Base-by-base conservation (phyloP, 768 basidiomycete genomes). In the Ramaria sp. region DNA sequence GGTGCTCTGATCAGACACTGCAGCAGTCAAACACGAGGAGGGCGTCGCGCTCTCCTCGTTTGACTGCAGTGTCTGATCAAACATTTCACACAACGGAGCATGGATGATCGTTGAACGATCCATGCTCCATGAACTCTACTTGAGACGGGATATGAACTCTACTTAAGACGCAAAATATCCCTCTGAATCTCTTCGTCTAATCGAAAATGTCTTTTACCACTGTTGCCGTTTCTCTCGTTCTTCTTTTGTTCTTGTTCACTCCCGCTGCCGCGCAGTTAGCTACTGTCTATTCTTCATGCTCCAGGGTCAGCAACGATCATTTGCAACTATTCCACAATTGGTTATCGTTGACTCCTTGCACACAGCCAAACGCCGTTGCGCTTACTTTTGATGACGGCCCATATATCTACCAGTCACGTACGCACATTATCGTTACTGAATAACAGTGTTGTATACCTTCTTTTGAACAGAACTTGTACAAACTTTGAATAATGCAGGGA, bases 341-440 rank as follows among this genome's bases (percentile, higher is more conserved):
- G n/a, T 15, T 45, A 1, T 30, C 9, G 10, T 47, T 44, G 25
- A 16, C 32, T 9, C 45, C 22, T 5, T 27, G 18, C 16, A n/a
- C 16, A 16, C n/a, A 55, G 53, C n/a, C 53, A 3, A 55, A 55
- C 36, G 28, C 34, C 18, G 61, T 62, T 6, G 62, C 62, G 25
- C 52, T 64, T 0, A 62, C 62, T 2, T 64, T 64, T 48, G 63
- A 64, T 56, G 63, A 64, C 41, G 63, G 62, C 16, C 61, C 61
- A 1, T 59, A 59, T 51, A 54, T 59, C 32, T 63, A 59, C 51
- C 58, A 62, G 41, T 22, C n/a, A 24, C 22, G 58, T 59, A 3
- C 15, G 55, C 22, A 20, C 37, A 47, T 20, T 7, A 12, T 16
- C 22, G 2, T 48, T 50, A 7, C 34, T 15, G 1, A 1, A 22